phyloP scores from a whole-genome alignment of 2,329 filamentous ascomycete species.

The Xylariaceae sp. region DNA sequence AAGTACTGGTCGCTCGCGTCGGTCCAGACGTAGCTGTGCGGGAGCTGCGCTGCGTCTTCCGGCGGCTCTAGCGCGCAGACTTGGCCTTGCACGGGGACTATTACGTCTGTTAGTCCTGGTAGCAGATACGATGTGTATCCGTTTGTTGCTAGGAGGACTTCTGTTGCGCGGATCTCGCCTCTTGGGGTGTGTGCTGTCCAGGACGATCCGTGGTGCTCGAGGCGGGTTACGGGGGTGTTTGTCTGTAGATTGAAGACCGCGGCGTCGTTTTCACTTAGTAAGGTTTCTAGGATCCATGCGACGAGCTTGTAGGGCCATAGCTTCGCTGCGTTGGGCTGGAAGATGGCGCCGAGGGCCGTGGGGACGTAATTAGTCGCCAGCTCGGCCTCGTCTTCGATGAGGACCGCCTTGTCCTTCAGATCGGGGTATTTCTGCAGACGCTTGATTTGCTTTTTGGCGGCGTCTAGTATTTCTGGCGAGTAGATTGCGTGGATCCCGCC shows the following conservation, averaged over 20 bases:
- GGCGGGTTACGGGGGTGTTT: slow-evolving; percentile 57
- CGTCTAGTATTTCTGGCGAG: slow-evolving; percentile 49
- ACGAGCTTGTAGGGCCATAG: slow-evolving; percentile 86
- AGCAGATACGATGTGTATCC: slow-evolving; percentile 76
- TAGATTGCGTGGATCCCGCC: slow-evolving; percentile 63
- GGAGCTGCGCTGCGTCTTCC: slow-evolving; percentile 16
- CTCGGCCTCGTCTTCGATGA: slow-evolving; percentile 38
- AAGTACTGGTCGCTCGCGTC: slow-evolving; percentile 17
- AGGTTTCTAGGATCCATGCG: slow-evolving; percentile 61
- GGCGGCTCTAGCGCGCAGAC: slow-evolving; percentile 64
- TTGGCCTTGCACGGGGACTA: slow-evolving; percentile 68
- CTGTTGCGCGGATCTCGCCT: slow-evolving; percentile 58
- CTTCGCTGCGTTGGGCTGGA: slow-evolving; percentile 61
- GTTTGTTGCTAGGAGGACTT: slow-evolving; percentile 76
- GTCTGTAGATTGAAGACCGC: slow-evolving; percentile 66
- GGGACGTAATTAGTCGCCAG: slow-evolving; percentile 53
- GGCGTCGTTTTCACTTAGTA: slow-evolving; percentile 37
- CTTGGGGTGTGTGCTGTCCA: slow-evolving; percentile 66
- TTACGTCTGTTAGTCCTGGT: slow-evolving; percentile 59
- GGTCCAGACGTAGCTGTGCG: slow-evolving; percentile 21
- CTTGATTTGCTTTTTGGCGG: slow-evolving; percentile 48
- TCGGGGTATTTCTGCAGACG: slow-evolving; percentile 52
- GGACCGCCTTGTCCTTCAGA: slow-evolving; percentile 46
- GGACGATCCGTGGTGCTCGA: slow-evolving; percentile 32
- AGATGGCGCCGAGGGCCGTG: slow-evolving; percentile 57